phyloP scores from a whole-genome alignment of 345 rosid species.

The Cardiospermum halicacabum region DNA sequence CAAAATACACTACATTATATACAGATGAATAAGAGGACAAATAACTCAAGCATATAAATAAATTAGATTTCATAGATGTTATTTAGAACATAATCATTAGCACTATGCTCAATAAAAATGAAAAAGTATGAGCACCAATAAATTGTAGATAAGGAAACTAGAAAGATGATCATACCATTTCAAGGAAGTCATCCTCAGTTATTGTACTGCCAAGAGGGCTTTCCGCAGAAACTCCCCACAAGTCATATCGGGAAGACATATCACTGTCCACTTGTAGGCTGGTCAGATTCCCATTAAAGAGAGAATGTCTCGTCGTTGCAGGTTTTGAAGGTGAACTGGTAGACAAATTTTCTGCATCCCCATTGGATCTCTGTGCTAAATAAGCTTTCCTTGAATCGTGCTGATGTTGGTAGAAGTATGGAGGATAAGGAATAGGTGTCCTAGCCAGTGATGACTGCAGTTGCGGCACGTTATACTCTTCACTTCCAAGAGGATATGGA shows the following conservation, averaged over 20 bases:
- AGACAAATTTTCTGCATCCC: constrained; percentile 33
- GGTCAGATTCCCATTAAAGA: constrained; percentile 20
- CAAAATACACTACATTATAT: neutral
- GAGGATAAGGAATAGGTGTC: constrained; percentile 39
- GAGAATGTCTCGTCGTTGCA: constrained; percentile 28
- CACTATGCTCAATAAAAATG: constrained; percentile 13
- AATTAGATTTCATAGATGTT: neutral
- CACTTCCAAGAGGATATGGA: constrained; percentile 51
- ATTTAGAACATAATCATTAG: neutral
- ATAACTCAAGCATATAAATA: neutral
- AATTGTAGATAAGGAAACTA: neutral
- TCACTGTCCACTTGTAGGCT: constrained; percentile 35
- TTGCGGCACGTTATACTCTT: constrained; percentile 41
- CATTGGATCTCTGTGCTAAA: constrained; percentile 39
- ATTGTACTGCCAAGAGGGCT: constrained; percentile 79
- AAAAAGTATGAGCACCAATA: neutral
- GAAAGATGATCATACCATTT: constrained; percentile 59
- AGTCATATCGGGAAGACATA: constrained; percentile 46
- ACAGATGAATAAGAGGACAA: neutral
- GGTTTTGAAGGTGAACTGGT: constrained; percentile 34
- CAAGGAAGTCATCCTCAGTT: constrained; percentile 89
- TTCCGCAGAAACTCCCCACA: constrained; percentile 69
- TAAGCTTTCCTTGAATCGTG: constrained; percentile 51
- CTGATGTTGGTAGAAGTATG: constrained; percentile 48
- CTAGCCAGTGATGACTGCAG: constrained; percentile 38